A percentile compares a stretch with the other conserved stretches of the same genome.
phyloP scores from a whole-genome alignment of 768 basidiomycete genomes.

The button mushroom (Agaricus bisporus) region DNA sequence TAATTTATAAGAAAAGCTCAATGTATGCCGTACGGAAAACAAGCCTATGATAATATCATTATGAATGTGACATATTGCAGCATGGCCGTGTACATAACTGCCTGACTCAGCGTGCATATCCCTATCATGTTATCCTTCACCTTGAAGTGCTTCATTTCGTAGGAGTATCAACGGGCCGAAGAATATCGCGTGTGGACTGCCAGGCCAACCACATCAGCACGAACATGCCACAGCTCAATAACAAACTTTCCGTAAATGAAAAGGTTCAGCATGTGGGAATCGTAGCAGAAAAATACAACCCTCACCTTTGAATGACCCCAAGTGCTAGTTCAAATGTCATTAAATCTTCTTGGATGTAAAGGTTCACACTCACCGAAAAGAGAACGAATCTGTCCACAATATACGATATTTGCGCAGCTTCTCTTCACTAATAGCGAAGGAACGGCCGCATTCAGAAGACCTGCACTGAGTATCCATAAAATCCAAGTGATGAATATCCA shows the following conservation, averaged over 20 bases:
- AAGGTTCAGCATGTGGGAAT: background rate
- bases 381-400: conserved; percentile 51
- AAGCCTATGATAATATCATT: too few relatives aligned
- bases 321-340: conserved; percentile 24
- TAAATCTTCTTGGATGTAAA: too few relatives aligned
- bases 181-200: conserved; percentile 37
- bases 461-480: conserved; percentile 54
- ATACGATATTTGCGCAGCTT: conserved; percentile 38
- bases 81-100: background rate
- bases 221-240: conserved; percentile 42
- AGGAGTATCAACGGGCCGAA: conserved; percentile 9
- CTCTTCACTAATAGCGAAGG: conserved; percentile 35
- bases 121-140: background rate
- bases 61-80: background rate
- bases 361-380: conserved; percentile 36
- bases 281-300: background rate
- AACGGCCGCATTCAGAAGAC: conserved; percentile 42
- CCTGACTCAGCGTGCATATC: background rate
- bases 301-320: conserved; percentile 49
- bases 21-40: too few relatives aligned
- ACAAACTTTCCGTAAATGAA: conserved; percentile 25
- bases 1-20: background rate
- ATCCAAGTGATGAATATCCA: conserved; percentile 57
- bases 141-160: background rate
- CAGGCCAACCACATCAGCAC: conserved; percentile 45